Percentiles rank a stretch among this genome's conserved stretches.
phyloP scores from a whole-genome alignment of 805 yeast genomes.

The Candida jianshihensis region DNA sequence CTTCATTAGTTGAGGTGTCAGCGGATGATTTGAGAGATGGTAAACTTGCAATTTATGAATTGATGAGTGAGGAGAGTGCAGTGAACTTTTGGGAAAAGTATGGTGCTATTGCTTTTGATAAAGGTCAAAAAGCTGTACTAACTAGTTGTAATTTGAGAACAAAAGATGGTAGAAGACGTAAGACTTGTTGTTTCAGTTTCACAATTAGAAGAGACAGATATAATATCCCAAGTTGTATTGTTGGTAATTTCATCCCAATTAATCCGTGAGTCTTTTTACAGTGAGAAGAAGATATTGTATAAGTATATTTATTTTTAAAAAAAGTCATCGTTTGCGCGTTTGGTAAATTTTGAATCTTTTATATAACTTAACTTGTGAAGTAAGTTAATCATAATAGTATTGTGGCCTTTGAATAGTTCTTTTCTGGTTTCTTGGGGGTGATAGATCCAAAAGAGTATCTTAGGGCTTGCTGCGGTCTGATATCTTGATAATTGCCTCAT shows the following conservation, averaged over 20 bases:
- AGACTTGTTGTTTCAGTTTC: slow-evolving; percentile 89
- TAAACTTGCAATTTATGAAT: slow-evolving; percentile 81
- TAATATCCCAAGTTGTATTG: slow-evolving; percentile 92
- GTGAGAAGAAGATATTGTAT: not conserved
- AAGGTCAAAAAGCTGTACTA: slow-evolving; percentile 89
- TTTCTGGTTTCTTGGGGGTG: too few species aligned
- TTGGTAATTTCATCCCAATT: slow-evolving; percentile 50
- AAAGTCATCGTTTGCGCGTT: too few species aligned
- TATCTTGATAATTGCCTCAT: too few species aligned
- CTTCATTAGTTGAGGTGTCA: slow-evolving; percentile 80
- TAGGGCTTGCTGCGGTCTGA: too few species aligned
- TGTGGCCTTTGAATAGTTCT: too few species aligned
- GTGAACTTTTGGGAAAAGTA: slow-evolving; percentile 97
- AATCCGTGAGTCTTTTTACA: not conserved
- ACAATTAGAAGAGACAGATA: slow-evolving; percentile 89
- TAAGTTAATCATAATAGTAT: too few species aligned
- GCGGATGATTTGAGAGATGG: slow-evolving; percentile 93
- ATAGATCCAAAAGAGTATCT: too few species aligned
- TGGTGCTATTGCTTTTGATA: slow-evolving; percentile 93
- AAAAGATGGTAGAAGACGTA: slow-evolving; percentile 70
- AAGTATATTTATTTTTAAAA: too few species aligned
- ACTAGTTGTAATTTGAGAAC: slow-evolving; percentile 86
- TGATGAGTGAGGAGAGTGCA: slow-evolving; percentile 93
- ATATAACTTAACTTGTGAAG: too few species aligned
- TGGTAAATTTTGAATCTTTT: too few species aligned